Evolutionary conservation across 352 stramenopile genomes (phyloP).

Genomic region (Peronospora farinosa): DNA sequence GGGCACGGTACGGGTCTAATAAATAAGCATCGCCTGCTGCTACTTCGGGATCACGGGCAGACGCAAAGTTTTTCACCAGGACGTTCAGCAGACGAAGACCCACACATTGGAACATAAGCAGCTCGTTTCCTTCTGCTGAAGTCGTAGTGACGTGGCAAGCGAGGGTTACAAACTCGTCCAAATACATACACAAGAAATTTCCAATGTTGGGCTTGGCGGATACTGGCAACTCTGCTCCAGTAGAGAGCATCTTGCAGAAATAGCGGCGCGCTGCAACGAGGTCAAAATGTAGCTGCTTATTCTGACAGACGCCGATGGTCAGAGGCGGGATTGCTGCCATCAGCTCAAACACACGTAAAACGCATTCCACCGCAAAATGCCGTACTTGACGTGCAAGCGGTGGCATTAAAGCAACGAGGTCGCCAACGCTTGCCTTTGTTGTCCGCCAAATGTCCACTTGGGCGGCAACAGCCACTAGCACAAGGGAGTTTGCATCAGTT

Average conservation of each 20-base stretch:
- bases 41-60: slow-evolving; percentile 64
- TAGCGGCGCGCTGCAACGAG: slow-evolving; percentile 41
- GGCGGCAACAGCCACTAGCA: slow-evolving; percentile 34
- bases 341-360: slow-evolving; percentile 68
- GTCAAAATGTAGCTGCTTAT: slow-evolving; percentile 61
- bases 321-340: slow-evolving; percentile 26
- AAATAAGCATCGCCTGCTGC: slow-evolving; percentile 43
- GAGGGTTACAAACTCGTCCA: slow-evolving; percentile 84
- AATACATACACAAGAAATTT: slow-evolving; percentile 83
- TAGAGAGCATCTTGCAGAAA: slow-evolving; percentile 38
- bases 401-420: slow-evolving; percentile 54
- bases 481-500: slow-evolving; percentile 25
- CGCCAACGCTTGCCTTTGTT: slow-evolving; percentile 62
- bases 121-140: slow-evolving; percentile 60
- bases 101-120: slow-evolving; percentile 72
- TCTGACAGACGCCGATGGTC: slow-evolving; percentile 12
- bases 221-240: slow-evolving; percentile 8
- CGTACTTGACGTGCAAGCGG: slow-evolving; percentile 69
- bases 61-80: slow-evolving; percentile 52
- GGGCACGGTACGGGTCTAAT: slow-evolving; percentile 77
- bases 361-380: slow-evolving; percentile 70
- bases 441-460: slow-evolving; percentile 67
- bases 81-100: slow-evolving; percentile 65
- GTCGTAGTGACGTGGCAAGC: slow-evolving; percentile 70
- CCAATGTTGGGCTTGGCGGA: slow-evolving; percentile 12